Conservation (phyloP, 2,329 filamentous ascomycete species). For the Hypoxylon sp. region DNA sequence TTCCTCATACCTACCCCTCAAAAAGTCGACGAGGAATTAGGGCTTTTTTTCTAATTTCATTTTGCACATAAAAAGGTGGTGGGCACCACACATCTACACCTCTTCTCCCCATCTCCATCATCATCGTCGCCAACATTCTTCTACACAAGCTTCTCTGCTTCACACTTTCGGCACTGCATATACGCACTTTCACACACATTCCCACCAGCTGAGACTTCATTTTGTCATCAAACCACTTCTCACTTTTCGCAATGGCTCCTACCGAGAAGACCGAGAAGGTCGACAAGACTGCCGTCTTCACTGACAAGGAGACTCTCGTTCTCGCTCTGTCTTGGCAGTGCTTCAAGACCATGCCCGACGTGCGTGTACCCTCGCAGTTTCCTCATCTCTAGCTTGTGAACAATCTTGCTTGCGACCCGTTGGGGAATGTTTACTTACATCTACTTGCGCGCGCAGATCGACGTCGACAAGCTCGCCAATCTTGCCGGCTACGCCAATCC, state of each 20-base stretch:
- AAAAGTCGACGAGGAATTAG: too few species aligned
- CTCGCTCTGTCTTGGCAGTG: conserved; percentile 39
- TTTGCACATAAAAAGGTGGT: too few species aligned
- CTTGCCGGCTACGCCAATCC: conserved; percentile 40
- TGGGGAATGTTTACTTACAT: conserved; percentile 9
- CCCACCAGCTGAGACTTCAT: too few species aligned
- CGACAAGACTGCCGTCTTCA: conserved; percentile 23
- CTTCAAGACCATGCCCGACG: conserved; percentile 35
- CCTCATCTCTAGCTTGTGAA: background rate
- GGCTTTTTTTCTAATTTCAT: too few species aligned
- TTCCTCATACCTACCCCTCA: background rate
- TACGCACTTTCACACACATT: background rate
- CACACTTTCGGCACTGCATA: background rate
- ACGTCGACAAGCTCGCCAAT: conserved; percentile 38
- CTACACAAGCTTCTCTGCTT: background rate
- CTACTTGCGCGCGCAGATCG: conserved; percentile 26
- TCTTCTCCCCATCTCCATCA: conserved; percentile 1
- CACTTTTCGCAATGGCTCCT: conserved; percentile 22
- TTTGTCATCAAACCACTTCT: background rate
- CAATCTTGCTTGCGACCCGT: background rate
- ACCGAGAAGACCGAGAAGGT: conserved; percentile 13
- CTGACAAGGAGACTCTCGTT: conserved; percentile 37
- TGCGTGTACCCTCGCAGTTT: conserved; percentile 20
- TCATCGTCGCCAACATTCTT: background rate
- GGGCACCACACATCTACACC: too few species aligned